These are phyloP conservation scores for Chaetomium olivaceum DNA, from an alignment of 2,329 filamentous ascomycete genomes.

Conservation along the genomic window DNA sequence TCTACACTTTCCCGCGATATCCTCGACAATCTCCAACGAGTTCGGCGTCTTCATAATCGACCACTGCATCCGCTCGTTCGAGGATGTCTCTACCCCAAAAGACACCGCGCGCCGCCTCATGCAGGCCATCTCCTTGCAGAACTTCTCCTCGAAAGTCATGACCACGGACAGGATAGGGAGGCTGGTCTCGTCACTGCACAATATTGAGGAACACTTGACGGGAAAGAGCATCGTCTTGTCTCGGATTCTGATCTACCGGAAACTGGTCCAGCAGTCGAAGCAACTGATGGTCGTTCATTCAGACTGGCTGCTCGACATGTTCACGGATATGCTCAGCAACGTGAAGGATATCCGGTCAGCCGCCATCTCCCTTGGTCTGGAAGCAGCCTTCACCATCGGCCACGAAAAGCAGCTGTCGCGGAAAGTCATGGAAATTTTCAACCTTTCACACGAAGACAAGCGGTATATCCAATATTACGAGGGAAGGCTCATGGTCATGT, in stretches of 20 bases:
- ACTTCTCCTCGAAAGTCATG: conserved; percentile 74
- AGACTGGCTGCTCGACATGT: conserved; percentile 80
- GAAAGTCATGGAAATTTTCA: conserved; percentile 64
- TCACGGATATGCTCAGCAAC: conserved; percentile 77
- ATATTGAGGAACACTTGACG: conserved; percentile 69
- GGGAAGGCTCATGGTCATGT: conserved; percentile 66
- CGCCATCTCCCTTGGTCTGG: conserved; percentile 72
- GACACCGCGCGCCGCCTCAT: conserved; percentile 76
- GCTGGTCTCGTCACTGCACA: conserved; percentile 69
- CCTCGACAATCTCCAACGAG: conserved; percentile 70
- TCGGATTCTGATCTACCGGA: conserved; percentile 76
- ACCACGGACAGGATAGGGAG: conserved; percentile 68
- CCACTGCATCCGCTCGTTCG: conserved; percentile 71
- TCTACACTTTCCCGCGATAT: conserved; percentile 71
- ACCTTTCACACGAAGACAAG: conserved; percentile 57
- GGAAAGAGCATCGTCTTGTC: conserved; percentile 81
- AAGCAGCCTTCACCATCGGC: conserved; percentile 69
- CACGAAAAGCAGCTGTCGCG: conserved; percentile 68
- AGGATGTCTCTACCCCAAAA: conserved; percentile 70
- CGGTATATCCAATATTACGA: conserved; percentile 71
- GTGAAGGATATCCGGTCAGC: conserved; percentile 73
- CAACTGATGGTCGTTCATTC: conserved; percentile 68
- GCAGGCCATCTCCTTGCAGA: conserved; percentile 77
- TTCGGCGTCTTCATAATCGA: conserved; percentile 81
- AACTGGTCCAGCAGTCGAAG: conserved; percentile 71